A percentile compares a stretch with the other conserved stretches of the same genome.
Evolutionary conservation across 148 eudicot species (phyloP).

Genomic region (Rhododendron williamsianum): DNA sequence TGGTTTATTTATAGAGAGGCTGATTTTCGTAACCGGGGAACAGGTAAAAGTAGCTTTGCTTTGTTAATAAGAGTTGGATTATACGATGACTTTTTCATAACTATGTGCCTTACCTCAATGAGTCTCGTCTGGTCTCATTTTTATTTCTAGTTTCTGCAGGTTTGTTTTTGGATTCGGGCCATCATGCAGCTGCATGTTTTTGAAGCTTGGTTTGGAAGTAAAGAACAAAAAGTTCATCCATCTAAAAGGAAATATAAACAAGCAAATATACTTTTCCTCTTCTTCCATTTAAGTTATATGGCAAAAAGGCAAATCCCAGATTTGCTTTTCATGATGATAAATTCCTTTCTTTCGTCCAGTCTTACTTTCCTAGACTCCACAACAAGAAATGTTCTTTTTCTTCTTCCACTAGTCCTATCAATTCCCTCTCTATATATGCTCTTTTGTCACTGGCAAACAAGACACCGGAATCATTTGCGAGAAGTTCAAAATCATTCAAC

Average conservation of each 20-base stretch:
- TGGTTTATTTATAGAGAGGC: neutral
- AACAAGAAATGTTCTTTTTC: conserved; percentile 39
- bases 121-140: neutral
- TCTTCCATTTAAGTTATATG: neutral
- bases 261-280: conserved; percentile 19
- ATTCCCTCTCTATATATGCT: conserved; percentile 8
- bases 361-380: conserved; percentile 34
- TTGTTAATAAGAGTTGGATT: neutral
- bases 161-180: neutral
- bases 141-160: neutral
- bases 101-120: neutral
- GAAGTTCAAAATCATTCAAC: neutral
- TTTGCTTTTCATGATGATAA: conserved; percentile 7
- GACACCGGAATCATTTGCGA: neutral
- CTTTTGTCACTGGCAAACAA: neutral
- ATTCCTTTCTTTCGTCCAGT: conserved; percentile 30
- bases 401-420: conserved; percentile 11
- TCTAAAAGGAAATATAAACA: neutral
- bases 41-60: neutral
- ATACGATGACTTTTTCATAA: neutral
- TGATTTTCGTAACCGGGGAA: neutral
- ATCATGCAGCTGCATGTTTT: neutral
- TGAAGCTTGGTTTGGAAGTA: conserved; percentile 16
- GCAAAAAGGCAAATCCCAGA: neutral
- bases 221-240: conserved; percentile 13